These are phyloP conservation scores for Yarrowia hollandica DNA, from an alignment of 805 yeast species.

Conservation along the genomic window DNA sequence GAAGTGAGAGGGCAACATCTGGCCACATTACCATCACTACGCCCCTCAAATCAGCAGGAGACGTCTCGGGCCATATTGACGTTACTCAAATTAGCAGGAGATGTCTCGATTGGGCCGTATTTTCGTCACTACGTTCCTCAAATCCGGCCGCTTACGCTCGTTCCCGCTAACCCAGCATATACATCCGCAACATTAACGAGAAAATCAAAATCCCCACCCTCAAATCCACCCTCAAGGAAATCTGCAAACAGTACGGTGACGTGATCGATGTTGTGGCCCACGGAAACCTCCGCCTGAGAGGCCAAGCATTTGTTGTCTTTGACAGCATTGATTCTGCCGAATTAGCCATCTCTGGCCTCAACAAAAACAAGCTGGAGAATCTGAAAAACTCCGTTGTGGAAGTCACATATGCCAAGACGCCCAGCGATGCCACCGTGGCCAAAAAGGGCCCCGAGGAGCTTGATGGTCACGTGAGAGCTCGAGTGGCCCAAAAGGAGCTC, in stretches of 20 bases:
- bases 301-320: constrained; percentile 79
- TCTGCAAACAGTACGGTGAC: constrained; percentile 51
- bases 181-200: constrained; percentile 73
- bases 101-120: too few relatives aligned
- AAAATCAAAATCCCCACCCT: constrained; percentile 56
- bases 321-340: constrained; percentile 47
- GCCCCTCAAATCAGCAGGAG: too few relatives aligned
- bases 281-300: constrained; percentile 64
- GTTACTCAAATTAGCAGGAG: too few relatives aligned
- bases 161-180: constrained; percentile 42
- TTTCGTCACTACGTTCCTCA: too few relatives aligned
- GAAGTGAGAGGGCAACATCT: too few relatives aligned
- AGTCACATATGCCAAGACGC: constrained; percentile 49
- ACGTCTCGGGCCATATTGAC: too few relatives aligned
- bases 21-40: too few relatives aligned
- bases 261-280: constrained; percentile 56
- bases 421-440: constrained; percentile 51
- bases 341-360: constrained; percentile 48
- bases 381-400: constrained; percentile 53
- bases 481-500: constrained; percentile 36
- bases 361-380: constrained; percentile 40
- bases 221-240: constrained; percentile 45
- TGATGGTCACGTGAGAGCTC: constrained; percentile 34
- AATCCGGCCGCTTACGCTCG: too few relatives aligned
- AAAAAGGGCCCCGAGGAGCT: constrained; percentile 37